Conservation (phyloP, 495 filamentous ascomycete species). For the Trypethelium eluteriae region DNA sequence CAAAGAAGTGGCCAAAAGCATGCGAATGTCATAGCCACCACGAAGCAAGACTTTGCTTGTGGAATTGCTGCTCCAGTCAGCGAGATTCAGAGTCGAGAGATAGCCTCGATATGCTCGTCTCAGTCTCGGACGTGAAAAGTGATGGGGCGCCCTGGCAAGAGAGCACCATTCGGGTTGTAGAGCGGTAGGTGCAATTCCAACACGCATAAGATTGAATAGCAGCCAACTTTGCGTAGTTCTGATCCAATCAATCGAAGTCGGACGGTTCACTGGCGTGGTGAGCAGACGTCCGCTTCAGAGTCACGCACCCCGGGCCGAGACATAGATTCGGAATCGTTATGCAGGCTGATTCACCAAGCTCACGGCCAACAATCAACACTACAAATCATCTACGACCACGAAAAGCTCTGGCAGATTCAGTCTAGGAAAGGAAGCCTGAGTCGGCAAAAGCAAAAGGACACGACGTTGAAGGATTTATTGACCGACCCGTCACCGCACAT, state of each 20-base stretch:
- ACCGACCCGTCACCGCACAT: neutral
- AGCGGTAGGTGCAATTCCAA: neutral
- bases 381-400: neutral
- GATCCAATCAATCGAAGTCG: neutral
- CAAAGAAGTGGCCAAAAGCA: neutral
- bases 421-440: neutral
- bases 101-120: neutral
- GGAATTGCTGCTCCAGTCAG: neutral
- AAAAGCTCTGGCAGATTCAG: neutral
- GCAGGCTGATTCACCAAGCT: neutral
- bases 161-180: neutral
- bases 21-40: neutral
- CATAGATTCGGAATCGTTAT: neutral
- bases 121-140: neutral
- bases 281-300: neutral
- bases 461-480: slow-evolving; percentile 1
- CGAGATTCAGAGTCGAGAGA: neutral
- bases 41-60: neutral
- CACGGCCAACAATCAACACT: neutral
- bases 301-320: neutral
- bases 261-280: neutral
- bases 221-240: neutral
- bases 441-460: slow-evolving; percentile 8
- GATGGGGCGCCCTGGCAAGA: neutral
- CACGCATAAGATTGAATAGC: neutral